Conservation (phyloP, 2,329 filamentous ascomycete genomes). For the Ploettnerulaceae sp. region DNA sequence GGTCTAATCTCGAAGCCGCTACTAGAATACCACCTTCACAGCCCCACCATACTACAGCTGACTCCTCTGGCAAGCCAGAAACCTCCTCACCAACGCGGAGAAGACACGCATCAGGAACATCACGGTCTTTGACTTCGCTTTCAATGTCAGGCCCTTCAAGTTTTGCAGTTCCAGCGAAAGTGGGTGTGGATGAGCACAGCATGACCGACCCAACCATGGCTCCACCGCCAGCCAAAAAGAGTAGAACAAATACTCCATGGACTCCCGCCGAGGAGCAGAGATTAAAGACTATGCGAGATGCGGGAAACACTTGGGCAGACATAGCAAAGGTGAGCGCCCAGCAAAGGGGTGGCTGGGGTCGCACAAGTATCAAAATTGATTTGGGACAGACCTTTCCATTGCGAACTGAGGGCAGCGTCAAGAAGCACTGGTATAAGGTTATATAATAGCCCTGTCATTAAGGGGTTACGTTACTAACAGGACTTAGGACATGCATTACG, state of each 20-base stretch:
- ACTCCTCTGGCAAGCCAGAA: conserved; percentile 24
- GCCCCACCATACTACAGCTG: conserved; percentile 19
- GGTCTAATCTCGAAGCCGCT: conserved; percentile 23
- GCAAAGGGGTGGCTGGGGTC: conserved; percentile 7
- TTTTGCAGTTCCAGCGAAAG: conserved; percentile 12
- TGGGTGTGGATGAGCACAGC: conserved; percentile 21
- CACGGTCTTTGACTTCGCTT: conserved; percentile 9
- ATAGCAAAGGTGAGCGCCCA: conserved; percentile 76
- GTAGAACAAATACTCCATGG: conserved; percentile 98
- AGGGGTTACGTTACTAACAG: conserved; percentile 4
- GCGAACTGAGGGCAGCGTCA: conserved; percentile 93
- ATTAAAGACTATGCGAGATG: conserved; percentile 90
- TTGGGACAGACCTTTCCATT: conserved; percentile 72
- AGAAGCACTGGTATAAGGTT: conserved; percentile 99
- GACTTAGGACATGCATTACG: conserved; percentile 92
- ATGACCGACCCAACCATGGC: conserved; percentile 37
- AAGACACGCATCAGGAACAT: conserved; percentile 25
- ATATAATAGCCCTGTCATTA: background rate
- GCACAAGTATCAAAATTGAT: conserved; percentile 24
- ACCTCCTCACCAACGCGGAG: conserved; percentile 23
- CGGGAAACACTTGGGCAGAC: conserved; percentile 92
- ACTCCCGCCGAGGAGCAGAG: conserved; percentile 89
- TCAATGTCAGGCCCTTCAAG: conserved; percentile 27
- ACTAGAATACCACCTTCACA: conserved; percentile 25
- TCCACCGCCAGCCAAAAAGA: conserved; percentile 73